Percentiles rank a stretch among this genome's conserved stretches.
These are phyloP conservation scores for Gryganskiella cystojenkinii DNA, from an alignment of 192 early-diverging fungal genomes.

Conservation along the genomic window DNA sequence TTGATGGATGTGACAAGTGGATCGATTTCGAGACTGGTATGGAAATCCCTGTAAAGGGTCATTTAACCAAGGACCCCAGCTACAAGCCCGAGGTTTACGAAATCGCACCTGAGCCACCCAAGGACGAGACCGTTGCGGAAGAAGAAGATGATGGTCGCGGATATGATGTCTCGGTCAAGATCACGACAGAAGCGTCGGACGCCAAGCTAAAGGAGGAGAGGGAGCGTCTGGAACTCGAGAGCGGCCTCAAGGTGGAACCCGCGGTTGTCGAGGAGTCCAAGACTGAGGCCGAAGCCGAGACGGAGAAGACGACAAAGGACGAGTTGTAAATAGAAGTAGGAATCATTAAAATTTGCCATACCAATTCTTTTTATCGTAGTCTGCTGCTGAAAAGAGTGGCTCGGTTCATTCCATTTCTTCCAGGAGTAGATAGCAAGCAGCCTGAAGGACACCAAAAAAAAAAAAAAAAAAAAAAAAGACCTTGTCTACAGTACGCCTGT, in stretches of 20 bases:
- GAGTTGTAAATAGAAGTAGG: constrained; percentile 48
- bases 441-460: too few species aligned
- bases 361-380: too few species aligned
- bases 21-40: constrained; percentile 30
- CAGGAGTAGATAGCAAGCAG: too few species aligned
- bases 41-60: constrained; percentile 22
- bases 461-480: too few species aligned
- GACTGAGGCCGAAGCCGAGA: background rate
- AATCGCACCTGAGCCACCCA: constrained; percentile 21
- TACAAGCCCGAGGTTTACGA: constrained; percentile 31
- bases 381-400: too few species aligned
- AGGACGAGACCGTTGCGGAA: background rate
- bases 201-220: constrained; percentile 10
- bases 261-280: background rate
- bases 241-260: background rate
- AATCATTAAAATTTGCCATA: too few species aligned
- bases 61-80: constrained; percentile 6
- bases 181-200: constrained; percentile 9
- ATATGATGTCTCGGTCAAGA: constrained; percentile 5
- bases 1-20: constrained; percentile 47
- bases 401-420: too few species aligned
- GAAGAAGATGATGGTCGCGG: constrained; percentile 9
- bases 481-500: too few species aligned
- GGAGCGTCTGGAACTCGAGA: constrained; percentile 7
- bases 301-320: constrained; percentile 19